Percentiles rank a stretch among this genome's conserved stretches.
These are phyloP conservation scores for Aspergillus piperis DNA, from an alignment of 2,329 filamentous ascomycete species.

Conservation along the genomic window DNA sequence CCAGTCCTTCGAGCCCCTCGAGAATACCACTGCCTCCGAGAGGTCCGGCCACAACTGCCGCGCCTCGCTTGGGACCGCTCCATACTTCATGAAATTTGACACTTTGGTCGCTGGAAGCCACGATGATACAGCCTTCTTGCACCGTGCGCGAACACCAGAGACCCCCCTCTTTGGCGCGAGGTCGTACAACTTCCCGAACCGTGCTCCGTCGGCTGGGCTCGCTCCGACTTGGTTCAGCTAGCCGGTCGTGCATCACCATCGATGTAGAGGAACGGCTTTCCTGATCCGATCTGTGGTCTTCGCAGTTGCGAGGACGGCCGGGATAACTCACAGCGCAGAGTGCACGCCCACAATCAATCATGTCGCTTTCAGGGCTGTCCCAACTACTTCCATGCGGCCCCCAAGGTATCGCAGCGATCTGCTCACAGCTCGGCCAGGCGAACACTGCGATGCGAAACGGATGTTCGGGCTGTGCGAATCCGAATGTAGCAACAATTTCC, in stretches of 20 bases:
- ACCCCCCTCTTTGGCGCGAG: conserved; percentile 53
- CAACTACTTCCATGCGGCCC: conserved; percentile 54
- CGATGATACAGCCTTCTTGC: conserved; percentile 80
- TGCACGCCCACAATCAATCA: conserved; percentile 54
- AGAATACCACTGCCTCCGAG: conserved; percentile 83
- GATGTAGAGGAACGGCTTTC: conserved; percentile 17
- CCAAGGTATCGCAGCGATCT: conserved; percentile 84
- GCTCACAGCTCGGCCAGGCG: conserved; percentile 87
- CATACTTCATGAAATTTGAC: conserved; percentile 97
- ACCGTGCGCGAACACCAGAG: conserved; percentile 58
- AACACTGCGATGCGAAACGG: conserved; percentile 88
- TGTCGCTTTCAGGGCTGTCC: conserved; percentile 28
- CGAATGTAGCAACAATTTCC: conserved; percentile 92
- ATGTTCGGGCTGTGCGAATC: conserved; percentile 88
- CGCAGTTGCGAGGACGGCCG: conserved; percentile 53
- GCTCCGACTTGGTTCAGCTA: conserved; percentile 4
- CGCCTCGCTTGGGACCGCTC: conserved; percentile 63
- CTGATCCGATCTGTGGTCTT: conserved; percentile 13
- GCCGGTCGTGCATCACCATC: conserved; percentile 10
- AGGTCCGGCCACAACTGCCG: conserved; percentile 58
- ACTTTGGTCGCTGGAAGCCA: conserved; percentile 87
- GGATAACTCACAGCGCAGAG: conserved; percentile 88
- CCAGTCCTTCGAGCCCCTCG: conserved; percentile 77
- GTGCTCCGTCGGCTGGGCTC: conserved; percentile 15
- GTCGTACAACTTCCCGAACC: conserved; percentile 28